Base-by-base conservation (phyloP, 306 rosid genomes). In the Cucurbita maxima region DNA sequence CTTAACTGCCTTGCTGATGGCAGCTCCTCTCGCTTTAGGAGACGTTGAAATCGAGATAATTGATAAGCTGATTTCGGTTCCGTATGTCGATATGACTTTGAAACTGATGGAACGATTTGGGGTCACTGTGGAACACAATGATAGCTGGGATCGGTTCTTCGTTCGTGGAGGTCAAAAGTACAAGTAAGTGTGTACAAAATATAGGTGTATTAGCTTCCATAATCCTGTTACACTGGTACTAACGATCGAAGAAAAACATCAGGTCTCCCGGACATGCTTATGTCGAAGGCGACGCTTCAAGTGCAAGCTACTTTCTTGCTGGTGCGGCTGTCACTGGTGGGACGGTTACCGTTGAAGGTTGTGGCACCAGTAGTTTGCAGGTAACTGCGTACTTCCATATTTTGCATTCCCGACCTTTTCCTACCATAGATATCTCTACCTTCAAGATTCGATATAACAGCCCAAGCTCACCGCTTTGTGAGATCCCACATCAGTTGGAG, bases 241-340 rank as follows among this genome's bases (percentile, higher is more conserved):
- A 61, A 80, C 20, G 58, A 76, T 40, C 25, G 72, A 72, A 64
- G 11, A 78, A 71, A 79, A 45, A 25, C 34, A 50, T 72, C 80
- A 95, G 99, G 87, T 88, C 99, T 77, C 96, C 97, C 44, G 96
- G 97, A 74, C 87, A 83, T 67, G 96, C 96, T 77, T 95, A 82
- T 83, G 99, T 95, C 4, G 99, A 95, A 86, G 99, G 99, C 10
- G 99, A 95, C 78, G 99, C 99, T 78, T 95, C 97, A 16, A 95
- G 99, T 83, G 96, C 99, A 76, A 95, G 99, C 82, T 95, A 95
- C 92, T 95, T 95, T 83, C 93, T 95, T 20, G 99, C 97, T 10
- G 97, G 99, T 82, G 99, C 99, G 53, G 99, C 99, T 6, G 87
- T 95, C 71, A 95, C 99, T 9, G 99, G 97, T 57, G 99, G 99